Base-by-base conservation (phyloP, 352 stramenopile species). In the Thalassiosira mediterranea region DNA sequence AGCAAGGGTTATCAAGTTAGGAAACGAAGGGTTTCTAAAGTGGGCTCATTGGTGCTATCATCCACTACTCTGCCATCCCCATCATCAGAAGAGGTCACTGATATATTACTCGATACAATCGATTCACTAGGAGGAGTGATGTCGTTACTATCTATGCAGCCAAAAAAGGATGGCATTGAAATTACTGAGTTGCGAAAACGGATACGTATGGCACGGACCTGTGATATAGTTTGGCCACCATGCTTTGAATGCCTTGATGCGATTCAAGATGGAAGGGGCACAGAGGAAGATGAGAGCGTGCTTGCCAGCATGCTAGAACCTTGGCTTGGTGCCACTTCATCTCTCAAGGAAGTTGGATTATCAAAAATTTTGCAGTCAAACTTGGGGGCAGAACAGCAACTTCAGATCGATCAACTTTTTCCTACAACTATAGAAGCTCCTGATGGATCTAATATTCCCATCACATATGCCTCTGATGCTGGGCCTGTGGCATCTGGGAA, bases 1-100 rank as follows among this genome's bases (percentile, higher is more conserved):
- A 88, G 74, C 47, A 75, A 76, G 59, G 84, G 84, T 4, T 76
- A 88, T 59, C 68, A 88, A 34, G 76, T 88, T n/a, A 72, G 84
- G 23, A 79, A 75, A 46, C 71, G 74, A 58, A 48, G 48, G 44
- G 66, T 81, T 4, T 56, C n/a, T 19, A 71, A 52, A 31, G 61
- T 90, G 3, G 84, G 81, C 59, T 64, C 52, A n/a, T 64, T 89
- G 38, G 72, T 87, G 34, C 60, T 90, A 15, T 76, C 67, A 23
- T 87, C 81, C 4, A 75, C 31, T n/a, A 47, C 84, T 15, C 52
- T 89, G n/a, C 81, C 74, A 38, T 49, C 63, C 17, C 81, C 84
- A 26, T 62, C 65, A 13, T 25, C 70, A 23, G 81, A 88, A 13
- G 37, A 86, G 66, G 48, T 82, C 13, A 63, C 72, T 3, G 17